Evolutionary conservation across 208 protist genomes (phyloP).

Genomic region (Crithidia sp.): DNA sequence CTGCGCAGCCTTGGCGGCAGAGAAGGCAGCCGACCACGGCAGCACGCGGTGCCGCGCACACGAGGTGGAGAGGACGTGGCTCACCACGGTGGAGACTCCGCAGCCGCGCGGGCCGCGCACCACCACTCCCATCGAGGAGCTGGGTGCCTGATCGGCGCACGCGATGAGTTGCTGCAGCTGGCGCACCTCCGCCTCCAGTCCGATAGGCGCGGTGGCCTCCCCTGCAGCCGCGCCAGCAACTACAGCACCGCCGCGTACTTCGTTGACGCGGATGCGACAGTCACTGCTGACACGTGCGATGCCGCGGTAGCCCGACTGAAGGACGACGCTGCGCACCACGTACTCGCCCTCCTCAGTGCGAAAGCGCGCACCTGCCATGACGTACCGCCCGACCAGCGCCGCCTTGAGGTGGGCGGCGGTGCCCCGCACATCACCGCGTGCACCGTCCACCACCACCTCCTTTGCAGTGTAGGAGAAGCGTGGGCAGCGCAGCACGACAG

Average conservation of each 20-base stretch:
- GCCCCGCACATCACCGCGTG: conserved; percentile 17
- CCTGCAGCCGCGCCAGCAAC: background rate
- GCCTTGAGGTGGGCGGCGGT: conserved; percentile 49
- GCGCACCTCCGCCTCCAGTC: conserved; percentile 37
- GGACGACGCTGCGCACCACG: conserved; percentile 46
- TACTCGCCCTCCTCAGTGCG: conserved; percentile 48
- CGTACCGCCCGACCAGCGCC: conserved; percentile 52
- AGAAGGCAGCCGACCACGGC: conserved; percentile 45
- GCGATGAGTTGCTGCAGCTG: conserved; percentile 36
- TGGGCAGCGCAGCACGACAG: conserved; percentile 30
- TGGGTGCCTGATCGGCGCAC: conserved; percentile 27
- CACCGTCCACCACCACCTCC: conserved; percentile 28
- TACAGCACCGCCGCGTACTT: conserved; percentile 2
- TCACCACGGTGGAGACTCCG: conserved; percentile 47
- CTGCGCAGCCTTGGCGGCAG: conserved; percentile 13
- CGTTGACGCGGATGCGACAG: conserved; percentile 69
- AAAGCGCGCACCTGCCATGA: conserved; percentile 49
- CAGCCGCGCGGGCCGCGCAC: conserved; percentile 59
- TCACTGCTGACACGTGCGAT: conserved; percentile 51
- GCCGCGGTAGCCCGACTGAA: conserved; percentile 58
- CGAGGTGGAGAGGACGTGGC: conserved; percentile 29
- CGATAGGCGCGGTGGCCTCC: conserved; percentile 26
- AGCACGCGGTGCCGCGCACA: conserved; percentile 26
- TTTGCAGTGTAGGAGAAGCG: conserved; percentile 26
- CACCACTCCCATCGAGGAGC: conserved; percentile 44